phyloP scores from a whole-genome alignment of 805 yeast genomes.

The Lipomyces kockii region DNA sequence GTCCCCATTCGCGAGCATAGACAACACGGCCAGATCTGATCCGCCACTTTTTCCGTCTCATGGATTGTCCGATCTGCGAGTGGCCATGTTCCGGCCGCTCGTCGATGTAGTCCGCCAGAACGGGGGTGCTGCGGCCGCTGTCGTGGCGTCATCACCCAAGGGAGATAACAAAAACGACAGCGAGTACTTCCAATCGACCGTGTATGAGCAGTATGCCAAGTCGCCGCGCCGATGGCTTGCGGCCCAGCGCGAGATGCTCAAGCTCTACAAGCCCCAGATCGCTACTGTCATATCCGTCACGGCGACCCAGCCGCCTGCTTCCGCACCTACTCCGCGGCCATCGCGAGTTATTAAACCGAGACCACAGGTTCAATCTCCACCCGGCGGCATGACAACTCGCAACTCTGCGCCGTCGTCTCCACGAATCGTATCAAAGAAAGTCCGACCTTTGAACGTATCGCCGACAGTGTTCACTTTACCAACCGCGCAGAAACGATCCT shows the following conservation, averaged over 20 bases:
- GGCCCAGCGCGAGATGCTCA: slow-evolving; percentile 23
- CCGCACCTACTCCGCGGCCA: slow-evolving; percentile 16
- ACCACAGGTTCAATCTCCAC: neutral
- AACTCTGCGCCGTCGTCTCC: slow-evolving; percentile 19
- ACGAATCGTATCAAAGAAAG: slow-evolving; percentile 2
- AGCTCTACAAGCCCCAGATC: slow-evolving; percentile 23
- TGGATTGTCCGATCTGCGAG: slow-evolving; percentile 3
- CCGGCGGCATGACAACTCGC: slow-evolving; percentile 22
- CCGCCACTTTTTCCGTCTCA: slow-evolving; percentile 16
- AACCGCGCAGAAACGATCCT: slow-evolving; percentile 4
- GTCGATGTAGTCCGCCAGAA: slow-evolving; percentile 25
- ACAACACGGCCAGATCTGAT: slow-evolving; percentile 2
- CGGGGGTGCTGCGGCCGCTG: slow-evolving; percentile 5
- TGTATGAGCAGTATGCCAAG: slow-evolving; percentile 26
- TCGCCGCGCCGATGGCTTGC: slow-evolving; percentile 31
- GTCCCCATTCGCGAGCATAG: slow-evolving; percentile 25
- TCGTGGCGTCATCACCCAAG: neutral
- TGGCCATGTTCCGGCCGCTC: slow-evolving; percentile 29
- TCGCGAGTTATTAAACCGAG: slow-evolving; percentile 17
- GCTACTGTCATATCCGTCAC: slow-evolving; percentile 16
- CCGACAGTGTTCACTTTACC: slow-evolving; percentile 21
- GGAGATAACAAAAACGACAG: neutral
- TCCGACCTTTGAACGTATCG: slow-evolving; percentile 11
- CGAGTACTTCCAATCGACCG: slow-evolving; percentile 24
- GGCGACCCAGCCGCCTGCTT: neutral